phyloP scores from a whole-genome alignment of 2,329 filamentous ascomycete species.

The Arthrobotrys entomopaga region DNA sequence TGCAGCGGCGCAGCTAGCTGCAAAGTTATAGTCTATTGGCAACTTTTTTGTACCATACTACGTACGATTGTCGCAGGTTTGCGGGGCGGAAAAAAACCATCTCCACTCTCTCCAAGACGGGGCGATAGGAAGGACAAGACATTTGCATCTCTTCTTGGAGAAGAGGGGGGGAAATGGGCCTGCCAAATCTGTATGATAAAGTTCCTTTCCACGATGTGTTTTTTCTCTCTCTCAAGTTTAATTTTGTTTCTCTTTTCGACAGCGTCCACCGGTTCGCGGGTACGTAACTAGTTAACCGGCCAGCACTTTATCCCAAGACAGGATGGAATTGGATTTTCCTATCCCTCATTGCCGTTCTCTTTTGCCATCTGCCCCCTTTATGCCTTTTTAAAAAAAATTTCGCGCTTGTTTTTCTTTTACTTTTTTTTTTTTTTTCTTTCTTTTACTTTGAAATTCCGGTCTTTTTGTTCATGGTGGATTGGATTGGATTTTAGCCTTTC shows the following conservation, averaged over 20 bases:
- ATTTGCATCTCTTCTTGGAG: too few relatives aligned
- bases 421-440: too few relatives aligned
- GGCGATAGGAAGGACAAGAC: too few relatives aligned
- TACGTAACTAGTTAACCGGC: too few relatives aligned
- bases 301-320: conserved; percentile 1
- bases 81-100: conserved; percentile 1
- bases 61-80: conserved; percentile 1
- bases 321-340: neutral
- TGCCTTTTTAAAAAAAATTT: too few relatives aligned
- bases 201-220: too few relatives aligned
- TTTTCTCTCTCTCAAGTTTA: too few relatives aligned
- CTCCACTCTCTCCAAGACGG: neutral
- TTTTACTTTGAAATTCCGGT: conserved; percentile 2
- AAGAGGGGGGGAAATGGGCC: too few relatives aligned
- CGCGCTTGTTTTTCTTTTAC: neutral
- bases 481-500: conserved; percentile 28
- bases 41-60: too few relatives aligned
- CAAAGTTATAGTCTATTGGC: neutral
- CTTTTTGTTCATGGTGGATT: conserved; percentile 29
- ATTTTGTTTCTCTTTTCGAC: too few relatives aligned
- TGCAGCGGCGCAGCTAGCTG: neutral
- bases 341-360: neutral
- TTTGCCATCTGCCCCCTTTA: conserved; percentile 10
- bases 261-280: too few relatives aligned
- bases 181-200: too few relatives aligned